Conservation (phyloP, 139 green algal species). For the Micractinium conductrix region DNA sequence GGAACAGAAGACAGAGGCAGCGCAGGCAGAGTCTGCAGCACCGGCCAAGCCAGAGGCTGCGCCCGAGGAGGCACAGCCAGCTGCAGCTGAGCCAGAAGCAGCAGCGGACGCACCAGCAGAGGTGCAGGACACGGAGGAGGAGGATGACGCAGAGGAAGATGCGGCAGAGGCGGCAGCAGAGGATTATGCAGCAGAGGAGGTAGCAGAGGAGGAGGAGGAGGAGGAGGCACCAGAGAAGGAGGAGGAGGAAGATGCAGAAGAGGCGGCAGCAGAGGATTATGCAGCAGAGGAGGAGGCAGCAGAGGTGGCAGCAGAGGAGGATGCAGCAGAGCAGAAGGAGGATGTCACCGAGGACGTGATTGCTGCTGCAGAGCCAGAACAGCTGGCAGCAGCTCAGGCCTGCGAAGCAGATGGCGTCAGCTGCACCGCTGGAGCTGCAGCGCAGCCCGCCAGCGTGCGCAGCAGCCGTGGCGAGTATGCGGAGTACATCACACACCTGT, state of each 20-base stretch:
- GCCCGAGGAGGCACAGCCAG: background rate
- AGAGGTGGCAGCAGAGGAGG: background rate
- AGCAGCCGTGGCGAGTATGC: background rate
- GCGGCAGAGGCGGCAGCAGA: background rate
- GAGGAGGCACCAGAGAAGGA: no score
- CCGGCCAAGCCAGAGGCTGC: background rate
- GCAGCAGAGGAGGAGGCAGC: background rate
- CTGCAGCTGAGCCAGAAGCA: background rate
- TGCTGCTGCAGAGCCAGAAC: background rate
- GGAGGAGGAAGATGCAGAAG: background rate
- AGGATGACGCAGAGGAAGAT: background rate
- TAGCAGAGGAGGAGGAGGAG: background rate
- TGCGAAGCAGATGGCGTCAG: background rate
- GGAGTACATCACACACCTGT: constrained; percentile 35
- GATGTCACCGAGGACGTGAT: background rate
- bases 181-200: background rate
- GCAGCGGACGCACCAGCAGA: background rate
- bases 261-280: background rate
- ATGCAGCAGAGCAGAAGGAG: background rate
- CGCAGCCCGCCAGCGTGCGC: background rate
- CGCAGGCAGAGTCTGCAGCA: no score
- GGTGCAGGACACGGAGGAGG: no score
- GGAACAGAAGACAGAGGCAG: no score
- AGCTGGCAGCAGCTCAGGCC: background rate
- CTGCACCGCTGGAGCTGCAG: background rate